phyloP scores from a whole-genome alignment of 306 rosid species.

The Trifolium pratense region DNA sequence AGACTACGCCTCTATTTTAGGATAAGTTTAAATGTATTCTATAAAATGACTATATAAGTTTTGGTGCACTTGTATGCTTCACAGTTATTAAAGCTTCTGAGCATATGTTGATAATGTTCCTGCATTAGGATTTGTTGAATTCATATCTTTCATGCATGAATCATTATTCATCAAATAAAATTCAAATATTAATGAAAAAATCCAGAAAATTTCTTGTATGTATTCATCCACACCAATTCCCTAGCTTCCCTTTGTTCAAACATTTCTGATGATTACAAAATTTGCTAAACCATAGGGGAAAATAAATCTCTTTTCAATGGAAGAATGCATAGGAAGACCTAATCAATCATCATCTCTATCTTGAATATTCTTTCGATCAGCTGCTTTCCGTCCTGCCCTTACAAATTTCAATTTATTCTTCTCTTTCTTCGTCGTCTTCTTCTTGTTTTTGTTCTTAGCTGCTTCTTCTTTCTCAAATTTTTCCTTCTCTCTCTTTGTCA shows the following conservation, averaged over 20 bases:
- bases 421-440: slow-evolving; percentile 62
- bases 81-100: too few species aligned
- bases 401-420: slow-evolving; percentile 52
- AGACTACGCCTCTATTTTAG: not conserved
- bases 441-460: slow-evolving; percentile 43
- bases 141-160: not conserved
- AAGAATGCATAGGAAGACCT: not conserved
- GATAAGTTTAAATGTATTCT: not conserved
- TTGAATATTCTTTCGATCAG: slow-evolving; percentile 71
- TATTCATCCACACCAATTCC: not conserved
- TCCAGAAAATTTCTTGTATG: not conserved
- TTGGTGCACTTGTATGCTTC: too few species aligned
- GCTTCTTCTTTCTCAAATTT: slow-evolving; percentile 82
- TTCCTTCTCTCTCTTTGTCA: slow-evolving; percentile 88
- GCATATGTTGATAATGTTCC: too few species aligned
- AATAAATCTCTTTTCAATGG: not conserved
- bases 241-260: not conserved
- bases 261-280: slow-evolving; percentile 7
- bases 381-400: slow-evolving; percentile 76
- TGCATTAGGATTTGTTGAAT: too few species aligned
- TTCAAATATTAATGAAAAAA: too few species aligned
- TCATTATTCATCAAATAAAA: not conserved
- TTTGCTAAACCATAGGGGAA: slow-evolving; percentile 1
- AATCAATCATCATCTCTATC: slow-evolving; percentile 39
- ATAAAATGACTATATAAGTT: not conserved